These are phyloP conservation scores for Colletotrichum chrysophilum DNA, from an alignment of 2,329 filamentous ascomycete species.

Conservation along the genomic window DNA sequence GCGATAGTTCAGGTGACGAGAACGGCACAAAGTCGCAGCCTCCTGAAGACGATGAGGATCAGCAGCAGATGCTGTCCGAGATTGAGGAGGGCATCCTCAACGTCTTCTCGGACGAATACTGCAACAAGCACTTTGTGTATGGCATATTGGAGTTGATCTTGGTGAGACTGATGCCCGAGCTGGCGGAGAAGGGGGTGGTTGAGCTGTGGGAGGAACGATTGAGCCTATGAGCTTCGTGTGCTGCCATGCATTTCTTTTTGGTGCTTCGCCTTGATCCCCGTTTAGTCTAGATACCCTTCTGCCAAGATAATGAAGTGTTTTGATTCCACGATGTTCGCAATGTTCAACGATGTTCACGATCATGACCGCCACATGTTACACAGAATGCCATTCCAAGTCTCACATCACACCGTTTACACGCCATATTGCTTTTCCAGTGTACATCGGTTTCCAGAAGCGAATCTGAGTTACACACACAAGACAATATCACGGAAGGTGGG, in stretches of 20 bases:
- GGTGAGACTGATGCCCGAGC: conserved; percentile 83
- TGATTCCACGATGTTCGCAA: not conserved
- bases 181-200: conserved; percentile 72
- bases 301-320: not conserved
- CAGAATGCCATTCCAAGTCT: not conserved
- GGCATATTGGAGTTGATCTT: conserved; percentile 80
- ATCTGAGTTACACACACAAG: not conserved
- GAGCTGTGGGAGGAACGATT: conserved; percentile 79
- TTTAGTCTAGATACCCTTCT: conserved; percentile 18
- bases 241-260: not conserved
- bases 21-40: conserved; percentile 22
- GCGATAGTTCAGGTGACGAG: conserved; percentile 17
- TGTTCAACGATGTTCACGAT: not conserved
- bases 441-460: not conserved
- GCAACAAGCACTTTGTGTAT: conserved; percentile 93
- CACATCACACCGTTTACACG: not conserved
- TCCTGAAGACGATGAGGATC: conserved; percentile 40
- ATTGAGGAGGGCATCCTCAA: conserved; percentile 71
- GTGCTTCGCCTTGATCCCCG: not conserved
- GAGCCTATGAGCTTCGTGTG: conserved; percentile 26
- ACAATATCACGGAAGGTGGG: not conserved
- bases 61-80: conserved; percentile 58
- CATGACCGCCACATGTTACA: not conserved
- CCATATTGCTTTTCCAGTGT: not conserved
- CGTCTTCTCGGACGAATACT: conserved; percentile 80